These are phyloP conservation scores for Pluteus cervinus DNA, from an alignment of 768 basidiomycete species.

Conservation along the genomic window DNA sequence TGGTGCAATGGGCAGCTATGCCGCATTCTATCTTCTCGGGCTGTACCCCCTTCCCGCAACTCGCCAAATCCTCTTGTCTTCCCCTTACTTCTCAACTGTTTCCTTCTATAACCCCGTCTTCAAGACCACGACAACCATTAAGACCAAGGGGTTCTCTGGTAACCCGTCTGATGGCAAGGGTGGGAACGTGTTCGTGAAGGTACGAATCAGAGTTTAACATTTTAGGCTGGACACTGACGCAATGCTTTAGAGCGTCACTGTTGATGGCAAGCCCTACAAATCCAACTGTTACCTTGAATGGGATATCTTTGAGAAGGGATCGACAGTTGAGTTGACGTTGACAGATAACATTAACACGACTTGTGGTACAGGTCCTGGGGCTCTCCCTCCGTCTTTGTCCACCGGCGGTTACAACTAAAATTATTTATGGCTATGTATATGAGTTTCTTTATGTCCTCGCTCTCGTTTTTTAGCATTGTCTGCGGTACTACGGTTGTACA, in stretches of 20 bases:
- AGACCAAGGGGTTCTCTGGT: conserved; percentile 40
- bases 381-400: conserved; percentile 56
- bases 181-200: conserved; percentile 54
- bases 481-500: too few relatives aligned
- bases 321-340: conserved; percentile 48
- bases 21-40: conserved; percentile 51
- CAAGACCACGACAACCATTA: conserved; percentile 52
- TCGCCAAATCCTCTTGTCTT: conserved; percentile 50
- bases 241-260: conserved; percentile 42
- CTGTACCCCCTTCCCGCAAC: conserved; percentile 63
- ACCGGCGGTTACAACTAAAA: conserved; percentile 55
- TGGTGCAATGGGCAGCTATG: conserved; percentile 63
- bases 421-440: not conserved
- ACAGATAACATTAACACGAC: conserved; percentile 45
- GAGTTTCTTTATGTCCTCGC: not conserved
- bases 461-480: too few relatives aligned
- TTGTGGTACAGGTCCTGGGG: conserved; percentile 40
- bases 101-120: conserved; percentile 57
- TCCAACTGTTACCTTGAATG: conserved; percentile 64
- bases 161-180: conserved; percentile 47
- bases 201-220: conserved; percentile 13
- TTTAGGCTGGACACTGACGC: not conserved
- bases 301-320: conserved; percentile 52
- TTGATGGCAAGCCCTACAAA: conserved; percentile 51
- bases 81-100: conserved; percentile 54